phyloP scores from a whole-genome alignment of 345 rosid genomes.

The Arabidopsis arenosa region DNA sequence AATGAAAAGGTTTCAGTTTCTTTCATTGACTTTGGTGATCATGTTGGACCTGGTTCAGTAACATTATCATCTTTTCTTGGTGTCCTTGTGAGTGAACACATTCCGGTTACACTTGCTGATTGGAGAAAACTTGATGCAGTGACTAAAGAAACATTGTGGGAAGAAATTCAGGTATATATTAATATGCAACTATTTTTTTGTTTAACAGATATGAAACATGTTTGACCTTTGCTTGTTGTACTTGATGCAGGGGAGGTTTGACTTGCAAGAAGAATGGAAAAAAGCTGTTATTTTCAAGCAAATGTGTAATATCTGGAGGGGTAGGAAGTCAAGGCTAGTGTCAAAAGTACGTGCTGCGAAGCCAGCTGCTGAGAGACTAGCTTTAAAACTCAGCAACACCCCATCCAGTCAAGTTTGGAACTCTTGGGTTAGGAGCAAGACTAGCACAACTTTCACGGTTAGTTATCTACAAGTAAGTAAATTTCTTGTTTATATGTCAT shows the following conservation, averaged over 20 bases:
- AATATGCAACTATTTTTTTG: no score
- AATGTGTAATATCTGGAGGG: not conserved
- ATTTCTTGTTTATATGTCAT: no score
- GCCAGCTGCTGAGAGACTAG: not conserved
- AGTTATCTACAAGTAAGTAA: no score
- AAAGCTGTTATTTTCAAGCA: not conserved
- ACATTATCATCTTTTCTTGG: not conserved
- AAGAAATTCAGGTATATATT: not conserved
- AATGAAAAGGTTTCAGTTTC: slow-evolving; percentile 1
- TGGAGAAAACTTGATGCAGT: not conserved
- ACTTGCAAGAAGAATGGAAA: not conserved
- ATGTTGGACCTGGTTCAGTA: not conserved
- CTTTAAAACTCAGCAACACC: slow-evolving; percentile 11
- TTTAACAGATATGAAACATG: no score
- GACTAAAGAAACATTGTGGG: not conserved
- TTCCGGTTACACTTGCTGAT: not conserved
- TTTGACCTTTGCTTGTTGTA: no score
- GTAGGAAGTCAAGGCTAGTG: slow-evolving; percentile 17
- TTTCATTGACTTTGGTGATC: not conserved
- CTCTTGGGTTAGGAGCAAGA: slow-evolving; percentile 7
- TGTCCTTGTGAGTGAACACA: not conserved
- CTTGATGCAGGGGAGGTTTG: no score
- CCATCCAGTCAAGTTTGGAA: slow-evolving; percentile 20
- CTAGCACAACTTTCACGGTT: no score
- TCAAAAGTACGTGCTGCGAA: slow-evolving; percentile 8